Evolutionary conservation across 2,329 filamentous ascomycete species (phyloP), one percentile per base, ranked within the genome.

Genomic region (Colletotrichum sp.): DNA sequence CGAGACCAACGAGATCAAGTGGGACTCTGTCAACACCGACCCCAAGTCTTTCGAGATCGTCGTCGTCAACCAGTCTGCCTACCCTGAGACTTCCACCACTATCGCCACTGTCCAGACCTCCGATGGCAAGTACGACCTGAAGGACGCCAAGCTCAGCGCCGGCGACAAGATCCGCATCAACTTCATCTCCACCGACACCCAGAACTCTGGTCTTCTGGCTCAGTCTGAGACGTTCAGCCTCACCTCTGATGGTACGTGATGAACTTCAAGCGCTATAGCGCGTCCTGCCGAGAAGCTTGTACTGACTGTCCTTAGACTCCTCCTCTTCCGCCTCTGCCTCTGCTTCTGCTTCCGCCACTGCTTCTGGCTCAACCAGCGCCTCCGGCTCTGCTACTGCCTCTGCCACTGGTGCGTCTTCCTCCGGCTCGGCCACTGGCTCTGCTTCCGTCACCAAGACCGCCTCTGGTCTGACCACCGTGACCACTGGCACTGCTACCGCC

Each of bases 41-140:
- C 69, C 72, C 47, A 63, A 33, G 33, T 31, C 24, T 54, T 64
- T 72, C 36, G 69, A 72, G 69, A 74, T 74, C 69, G 57, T 74
- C 58, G 21, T 74, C 15, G 34, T 73, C 63, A 69, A 74, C 59
- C 69, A 74, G 63, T 65, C 72, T 24, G 34, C 38, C 11, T 68
- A 33, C 63, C 69, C 69, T 51, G 57, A 27, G 21, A 33, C 54
- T 24, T 31, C 55, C 21, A 24, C 34, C 43, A 72, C 47, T 29
- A 51, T 73, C 43, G 71, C 61, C 67, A 73, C 47, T 15, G 72
- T 74, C 72, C 57, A 67, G 43, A 54, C 69, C n/a, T 51, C 69
- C 63, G 72, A 74, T 29, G 72, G 72, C 63, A 74, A 74, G 72
- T 74, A 72, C 69, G 63, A 67, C 38, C 68, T 73, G 38, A 73